These are phyloP conservation scores for Xylaria sp. DNA, from an alignment of 495 filamentous ascomycete genomes.

Conservation along the genomic window DNA sequence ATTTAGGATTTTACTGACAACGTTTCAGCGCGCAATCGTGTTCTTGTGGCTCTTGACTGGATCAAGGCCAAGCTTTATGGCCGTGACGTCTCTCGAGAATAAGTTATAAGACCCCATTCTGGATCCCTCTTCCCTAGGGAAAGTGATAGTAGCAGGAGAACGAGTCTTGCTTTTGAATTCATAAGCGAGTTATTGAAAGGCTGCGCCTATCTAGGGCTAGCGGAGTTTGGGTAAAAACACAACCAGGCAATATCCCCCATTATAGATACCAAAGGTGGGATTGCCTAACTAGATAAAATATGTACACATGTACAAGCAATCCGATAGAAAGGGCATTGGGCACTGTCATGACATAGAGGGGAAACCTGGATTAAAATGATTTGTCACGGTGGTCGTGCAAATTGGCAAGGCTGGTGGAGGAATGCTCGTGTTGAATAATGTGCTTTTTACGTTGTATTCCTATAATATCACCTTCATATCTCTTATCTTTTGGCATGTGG, in stretches of 20 bases:
- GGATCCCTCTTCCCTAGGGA: not conserved
- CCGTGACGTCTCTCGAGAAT: conserved; percentile 94
- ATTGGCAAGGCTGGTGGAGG: conserved; percentile 3
- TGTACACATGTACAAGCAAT: conserved; percentile 8
- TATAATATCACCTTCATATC: conserved; percentile 16
- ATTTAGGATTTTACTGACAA: conserved; percentile 30
- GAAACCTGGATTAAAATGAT: conserved; percentile 5
- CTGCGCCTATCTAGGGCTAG: not conserved
- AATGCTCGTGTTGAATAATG: conserved; percentile 1
- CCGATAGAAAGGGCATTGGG: conserved; percentile 12
- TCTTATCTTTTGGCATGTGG: not conserved
- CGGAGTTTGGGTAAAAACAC: not conserved
- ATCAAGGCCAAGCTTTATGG: conserved; percentile 94
- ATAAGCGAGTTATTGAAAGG: not conserved
- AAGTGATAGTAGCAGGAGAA: conserved; percentile 5
- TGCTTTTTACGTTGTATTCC: conserved; percentile 4
- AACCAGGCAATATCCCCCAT: not conserved
- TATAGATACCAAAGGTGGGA: not conserved
- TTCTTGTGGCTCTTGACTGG: conserved; percentile 94
- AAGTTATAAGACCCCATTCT: conserved; percentile 40
- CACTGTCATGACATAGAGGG: conserved; percentile 1
- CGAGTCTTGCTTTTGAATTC: conserved; percentile 8
- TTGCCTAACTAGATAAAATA: not conserved
- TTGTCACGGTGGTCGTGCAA: not conserved
- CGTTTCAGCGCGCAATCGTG: conserved; percentile 78